phyloP scores from a whole-genome alignment of 2,329 filamentous ascomycete genomes.

The Cordyceps cicadae region DNA sequence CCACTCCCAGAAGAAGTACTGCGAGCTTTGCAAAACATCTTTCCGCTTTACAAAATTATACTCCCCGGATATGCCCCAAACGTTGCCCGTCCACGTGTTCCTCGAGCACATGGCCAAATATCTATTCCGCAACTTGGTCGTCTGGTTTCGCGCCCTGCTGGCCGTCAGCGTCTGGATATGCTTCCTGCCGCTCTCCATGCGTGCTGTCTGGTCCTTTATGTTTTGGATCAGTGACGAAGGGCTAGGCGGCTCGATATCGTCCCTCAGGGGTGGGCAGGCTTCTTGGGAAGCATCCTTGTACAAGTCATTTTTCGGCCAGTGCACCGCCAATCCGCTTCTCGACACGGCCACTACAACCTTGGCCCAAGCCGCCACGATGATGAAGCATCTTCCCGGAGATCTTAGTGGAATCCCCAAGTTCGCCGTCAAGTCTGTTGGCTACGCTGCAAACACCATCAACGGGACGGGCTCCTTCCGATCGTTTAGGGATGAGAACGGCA shows the following conservation, averaged over 20 bases:
- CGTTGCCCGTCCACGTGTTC: constrained; percentile 74
- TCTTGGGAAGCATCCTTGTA: background rate
- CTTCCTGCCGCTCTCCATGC: constrained; percentile 82
- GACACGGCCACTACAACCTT: constrained; percentile 4
- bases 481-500: constrained; percentile 7
- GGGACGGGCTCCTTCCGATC: background rate
- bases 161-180: constrained; percentile 84
- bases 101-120: constrained; percentile 69
- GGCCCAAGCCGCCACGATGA: constrained; percentile 7
- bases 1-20: constrained; percentile 98
- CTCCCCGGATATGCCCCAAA: constrained; percentile 82
- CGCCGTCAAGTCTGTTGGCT: background rate
- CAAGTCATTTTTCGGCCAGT: background rate
- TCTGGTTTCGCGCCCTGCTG: constrained; percentile 69
- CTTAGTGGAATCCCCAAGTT: constrained; percentile 1
- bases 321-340: background rate
- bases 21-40: constrained; percentile 96
- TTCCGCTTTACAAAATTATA: constrained; percentile 99
- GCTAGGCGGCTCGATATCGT: constrained; percentile 29
- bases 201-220: constrained; percentile 83
- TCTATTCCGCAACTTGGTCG: constrained; percentile 59
- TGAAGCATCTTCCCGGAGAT: background rate
- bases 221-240: constrained; percentile 91
- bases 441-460: background rate
- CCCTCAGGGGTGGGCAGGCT: constrained; percentile 18